Base-by-base conservation (phyloP, 331 rosid species). In the Phaseolus coccineus region DNA sequence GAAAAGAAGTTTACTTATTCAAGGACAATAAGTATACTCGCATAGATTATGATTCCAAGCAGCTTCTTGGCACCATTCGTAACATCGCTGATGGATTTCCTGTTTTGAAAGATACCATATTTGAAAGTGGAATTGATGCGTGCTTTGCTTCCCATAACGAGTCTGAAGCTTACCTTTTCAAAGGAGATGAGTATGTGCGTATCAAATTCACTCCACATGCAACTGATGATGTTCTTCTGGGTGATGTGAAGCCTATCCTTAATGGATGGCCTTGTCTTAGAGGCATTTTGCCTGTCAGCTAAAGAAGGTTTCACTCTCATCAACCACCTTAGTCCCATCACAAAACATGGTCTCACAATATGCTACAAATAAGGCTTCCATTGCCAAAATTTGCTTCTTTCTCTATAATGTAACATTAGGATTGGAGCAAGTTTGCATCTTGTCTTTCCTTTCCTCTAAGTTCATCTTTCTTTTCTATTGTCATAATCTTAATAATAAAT, bases 221-320 rank as follows among this genome's bases (percentile, higher is more conserved):
- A 27, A 12, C 24, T 6, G 40, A 27, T 69, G 74, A 69, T 15
- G 13, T 6, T 4, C 6, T 69, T 25, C 3, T 47, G 1, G 74
- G 40, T 11, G 4, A 27, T 9, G 10, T 44, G 2, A 58, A 16
- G 57, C 30, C 10, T 15, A 58, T 74, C 28, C 55, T 28, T 42
- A 3, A 39, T 2, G 42, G 69, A 28, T 70, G 77, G 71, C 77
- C 77, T 8, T 47, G 70, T 47, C 82, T 78, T 44, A 12, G 27
- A 1, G 8, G 4, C 11, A 70, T 79, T 52, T 8, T 67, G 69
- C 75, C 68, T 22, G 33, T 4, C 46, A 2, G 1, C 2, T 3
- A 67, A 67, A 40, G 8, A 0, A 15, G 75, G 22, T 19, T 67
- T 5, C 7, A 28, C 2, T 1, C 31, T 28, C 31, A 28, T 28